Evolutionary conservation across 768 basidiomycete genomes (phyloP), one percentile per base, ranked within the genome.

Genomic region (Lentinula sp.): DNA sequence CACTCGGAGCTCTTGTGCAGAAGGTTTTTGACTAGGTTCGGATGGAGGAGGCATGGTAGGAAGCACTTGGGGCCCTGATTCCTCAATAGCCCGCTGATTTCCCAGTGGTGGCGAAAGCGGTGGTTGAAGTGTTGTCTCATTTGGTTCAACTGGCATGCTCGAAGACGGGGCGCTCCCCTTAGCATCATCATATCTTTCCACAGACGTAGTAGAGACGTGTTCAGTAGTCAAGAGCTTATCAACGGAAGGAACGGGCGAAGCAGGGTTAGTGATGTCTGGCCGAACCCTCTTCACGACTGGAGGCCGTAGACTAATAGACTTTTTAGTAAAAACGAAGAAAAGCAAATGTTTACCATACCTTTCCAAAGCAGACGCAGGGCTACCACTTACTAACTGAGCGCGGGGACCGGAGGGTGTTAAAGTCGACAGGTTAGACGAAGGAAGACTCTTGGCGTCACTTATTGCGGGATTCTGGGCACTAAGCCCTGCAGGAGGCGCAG

Each of bases 1-100:
- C 69, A 90, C 89, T 54, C 91, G 81, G 15, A 92, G 78, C 66
- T 91, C 91, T 65, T 91, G 88, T 1, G 90, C 90, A 9, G 87
- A 88, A 6, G 77, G 73, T 0, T 90, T 91, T 66, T 91, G 89
- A 66, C 91, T 93, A 2, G 91, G 91, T 52, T 79, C 84, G 28
- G 76, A 79, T 16, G 91, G 91, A 4, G 92, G 91, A 12, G 88
- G 89, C 90, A 93, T 93, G 1, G 68, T 68, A 39, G 82, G 79
- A n/a, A 67, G 70, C 35, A 68, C 65, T 33, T 77, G 77, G 23
- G 68, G 61, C 39, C 65, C 64, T 51, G 74, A 75, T 41, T 81
- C 79, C 13, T 85, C 84, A 6, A 41, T n/a, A 8, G 41, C 8
- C 61, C 53, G 59, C 71, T 71, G 54, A 28, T 28, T 28, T 28